Conservation (phyloP, 78 protist genomes). For the Dictyostelium brefeldianum region DNA sequence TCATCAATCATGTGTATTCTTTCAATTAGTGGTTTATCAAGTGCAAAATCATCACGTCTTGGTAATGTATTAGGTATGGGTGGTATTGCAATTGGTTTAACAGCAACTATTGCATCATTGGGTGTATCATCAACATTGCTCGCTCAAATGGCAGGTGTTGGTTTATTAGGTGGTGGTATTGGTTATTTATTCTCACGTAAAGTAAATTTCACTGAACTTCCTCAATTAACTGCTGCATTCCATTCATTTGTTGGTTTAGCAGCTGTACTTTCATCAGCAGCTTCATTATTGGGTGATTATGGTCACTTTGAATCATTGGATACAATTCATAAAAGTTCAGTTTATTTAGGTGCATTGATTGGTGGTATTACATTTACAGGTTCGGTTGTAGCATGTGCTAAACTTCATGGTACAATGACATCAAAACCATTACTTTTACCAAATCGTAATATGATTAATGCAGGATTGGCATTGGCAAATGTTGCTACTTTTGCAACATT, state of each 20-base stretch:
- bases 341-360: slow-evolving; percentile 89
- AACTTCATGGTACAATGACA: slow-evolving; percentile 90
- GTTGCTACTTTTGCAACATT: slow-evolving; percentile 55
- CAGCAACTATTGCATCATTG: slow-evolving; percentile 45
- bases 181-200: slow-evolving; percentile 64
- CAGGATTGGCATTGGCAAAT: slow-evolving; percentile 42
- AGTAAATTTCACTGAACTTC: slow-evolving; percentile 84
- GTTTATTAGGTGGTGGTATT: slow-evolving; percentile 65
- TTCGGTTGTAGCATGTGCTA: slow-evolving; percentile 96
- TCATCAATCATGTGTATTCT: slow-evolving; percentile 58
- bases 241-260: slow-evolving; percentile 94
- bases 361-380: slow-evolving; percentile 96
- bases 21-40: slow-evolving; percentile 64
- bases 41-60: slow-evolving; percentile 44
- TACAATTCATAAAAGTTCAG: slow-evolving; percentile 47
- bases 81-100: slow-evolving; percentile 80
- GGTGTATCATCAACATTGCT: slow-evolving; percentile 7
- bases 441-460: slow-evolving; percentile 79
- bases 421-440: slow-evolving; percentile 85
- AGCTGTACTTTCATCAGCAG: slow-evolving; percentile 58
- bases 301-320: slow-evolving; percentile 21
- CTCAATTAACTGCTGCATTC: slow-evolving; percentile 91
- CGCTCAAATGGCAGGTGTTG: slow-evolving; percentile 27
- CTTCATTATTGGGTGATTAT: slow-evolving; percentile 19
- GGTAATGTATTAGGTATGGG: slow-evolving; percentile 80